A percentile compares a stretch with the other conserved stretches of the same genome.
Conservation (phyloP, 805 yeast species). For the Ogataea nakhonphanomensis region DNA sequence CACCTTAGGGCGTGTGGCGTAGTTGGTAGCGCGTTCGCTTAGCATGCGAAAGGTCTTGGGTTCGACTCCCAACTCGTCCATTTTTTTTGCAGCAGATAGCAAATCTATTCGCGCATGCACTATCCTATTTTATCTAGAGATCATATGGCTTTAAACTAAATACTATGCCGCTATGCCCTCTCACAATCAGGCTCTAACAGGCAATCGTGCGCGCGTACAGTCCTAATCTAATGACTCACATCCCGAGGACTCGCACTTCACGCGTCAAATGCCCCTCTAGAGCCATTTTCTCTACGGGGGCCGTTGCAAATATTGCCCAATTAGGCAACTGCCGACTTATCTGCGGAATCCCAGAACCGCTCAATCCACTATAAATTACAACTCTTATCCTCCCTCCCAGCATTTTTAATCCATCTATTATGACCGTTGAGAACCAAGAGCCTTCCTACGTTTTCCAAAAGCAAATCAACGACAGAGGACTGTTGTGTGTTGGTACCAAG, state of each 20-base stretch:
- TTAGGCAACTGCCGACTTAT: constrained; percentile 11
- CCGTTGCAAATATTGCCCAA: not conserved
- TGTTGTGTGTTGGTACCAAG: constrained; percentile 40
- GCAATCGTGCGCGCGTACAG: too few relatives aligned
- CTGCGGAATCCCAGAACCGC: constrained; percentile 11
- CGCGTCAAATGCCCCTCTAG: too few relatives aligned
- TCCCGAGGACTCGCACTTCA: too few relatives aligned
- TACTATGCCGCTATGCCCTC: too few relatives aligned
- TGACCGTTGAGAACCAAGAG: constrained; percentile 26
- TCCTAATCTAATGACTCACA: too few relatives aligned
- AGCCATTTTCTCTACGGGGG: too few relatives aligned
- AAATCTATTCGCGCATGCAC: too few relatives aligned
- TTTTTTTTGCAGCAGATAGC: constrained; percentile 10
- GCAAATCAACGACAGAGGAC: constrained; percentile 35
- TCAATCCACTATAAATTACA: not conserved
- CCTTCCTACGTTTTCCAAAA: constrained; percentile 44
- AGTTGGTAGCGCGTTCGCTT: constrained; percentile 80
- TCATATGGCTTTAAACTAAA: not conserved
- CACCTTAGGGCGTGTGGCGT: constrained; percentile 65
- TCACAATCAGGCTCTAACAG: too few relatives aligned
- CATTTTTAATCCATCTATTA: constrained; percentile 11
- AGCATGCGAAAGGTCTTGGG: constrained; percentile 80
- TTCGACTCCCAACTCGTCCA: constrained; percentile 75
- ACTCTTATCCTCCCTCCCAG: not conserved
- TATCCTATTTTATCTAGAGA: not conserved